Percentiles rank a stretch among this genome's conserved stretches.
These are phyloP conservation scores for Ammopiptanthus mongolicus DNA, from an alignment of 306 rosid species.

Conservation along the genomic window DNA sequence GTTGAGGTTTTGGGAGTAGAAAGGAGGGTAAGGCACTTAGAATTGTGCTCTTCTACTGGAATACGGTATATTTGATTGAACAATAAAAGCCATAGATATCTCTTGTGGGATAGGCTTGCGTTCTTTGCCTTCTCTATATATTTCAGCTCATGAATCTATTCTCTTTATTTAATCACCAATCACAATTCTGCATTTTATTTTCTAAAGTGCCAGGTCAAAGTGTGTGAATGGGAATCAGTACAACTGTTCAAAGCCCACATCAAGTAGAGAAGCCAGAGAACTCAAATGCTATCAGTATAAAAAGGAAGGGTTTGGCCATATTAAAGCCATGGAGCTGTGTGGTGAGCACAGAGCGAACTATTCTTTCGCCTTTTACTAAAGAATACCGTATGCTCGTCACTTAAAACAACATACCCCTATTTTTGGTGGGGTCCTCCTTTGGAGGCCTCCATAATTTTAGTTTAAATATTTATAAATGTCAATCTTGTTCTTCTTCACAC, in stretches of 20 bases:
- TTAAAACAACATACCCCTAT: conserved; percentile 18
- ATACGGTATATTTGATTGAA: too few species aligned
- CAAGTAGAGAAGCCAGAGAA: background rate
- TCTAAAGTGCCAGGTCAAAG: too few species aligned
- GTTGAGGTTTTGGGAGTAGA: too few species aligned
- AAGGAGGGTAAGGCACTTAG: too few species aligned
- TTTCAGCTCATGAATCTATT: background rate
- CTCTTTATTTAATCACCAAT: too few species aligned
- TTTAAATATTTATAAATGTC: too few species aligned
- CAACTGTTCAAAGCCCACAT: background rate
- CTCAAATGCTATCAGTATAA: background rate
- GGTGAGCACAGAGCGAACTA: conserved; percentile 35
- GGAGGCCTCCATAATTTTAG: background rate
- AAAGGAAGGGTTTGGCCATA: background rate
- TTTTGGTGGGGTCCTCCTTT: background rate
- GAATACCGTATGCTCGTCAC: conserved; percentile 27
- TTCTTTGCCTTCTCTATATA: background rate
- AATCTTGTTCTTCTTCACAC: too few species aligned
- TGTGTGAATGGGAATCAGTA: background rate
- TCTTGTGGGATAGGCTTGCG: background rate
- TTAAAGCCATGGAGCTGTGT: conserved; percentile 5
- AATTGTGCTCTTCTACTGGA: too few species aligned
- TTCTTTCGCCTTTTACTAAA: conserved; percentile 47
- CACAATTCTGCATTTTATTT: too few species aligned
- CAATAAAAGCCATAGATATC: too few species aligned